phyloP scores from a whole-genome alignment of 2,329 filamentous ascomycete genomes.

The Monilinia fructicola region DNA sequence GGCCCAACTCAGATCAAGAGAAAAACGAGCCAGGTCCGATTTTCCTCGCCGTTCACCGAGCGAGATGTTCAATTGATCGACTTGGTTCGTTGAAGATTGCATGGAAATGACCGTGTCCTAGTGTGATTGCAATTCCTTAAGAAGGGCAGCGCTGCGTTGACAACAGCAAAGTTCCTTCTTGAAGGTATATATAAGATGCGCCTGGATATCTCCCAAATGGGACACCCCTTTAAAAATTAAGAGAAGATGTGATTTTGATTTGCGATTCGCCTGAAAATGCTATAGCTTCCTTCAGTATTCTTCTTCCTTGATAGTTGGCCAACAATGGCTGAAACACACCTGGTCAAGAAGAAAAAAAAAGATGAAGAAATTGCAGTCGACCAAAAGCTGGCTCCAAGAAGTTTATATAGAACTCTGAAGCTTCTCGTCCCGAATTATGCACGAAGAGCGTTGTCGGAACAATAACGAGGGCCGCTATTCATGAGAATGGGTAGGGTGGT shows the following conservation, averaged over 20 bases:
- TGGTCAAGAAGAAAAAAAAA: background rate
- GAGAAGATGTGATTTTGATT: background rate
- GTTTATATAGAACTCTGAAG: constrained; percentile 13
- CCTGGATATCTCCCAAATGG: constrained; percentile 23
- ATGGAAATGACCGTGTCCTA: constrained; percentile 47
- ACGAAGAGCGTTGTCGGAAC: constrained; percentile 20
- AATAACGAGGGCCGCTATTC: constrained; percentile 14
- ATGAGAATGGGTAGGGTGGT: constrained; percentile 16
- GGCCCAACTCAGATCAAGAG: constrained; percentile 56
- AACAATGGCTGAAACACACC: constrained; percentile 7
- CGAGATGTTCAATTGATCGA: constrained; percentile 44
- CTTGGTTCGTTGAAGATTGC: constrained; percentile 51
- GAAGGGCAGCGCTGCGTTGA: constrained; percentile 29
- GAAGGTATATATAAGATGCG: constrained; percentile 26
- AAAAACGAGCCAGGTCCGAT: constrained; percentile 54
- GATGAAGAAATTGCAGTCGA: background rate
- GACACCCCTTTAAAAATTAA: constrained; percentile 28
- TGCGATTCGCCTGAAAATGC: background rate
- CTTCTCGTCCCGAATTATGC: constrained; percentile 10
- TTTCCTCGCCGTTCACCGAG: constrained; percentile 60
- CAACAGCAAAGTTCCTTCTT: constrained; percentile 26
- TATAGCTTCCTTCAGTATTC: constrained; percentile 16
- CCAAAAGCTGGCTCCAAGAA: background rate
- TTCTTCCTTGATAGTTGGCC: background rate
- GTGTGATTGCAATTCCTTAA: constrained; percentile 25